Percentiles rank a stretch among this genome's conserved stretches.
Evolutionary conservation across 768 basidiomycete species (phyloP).

Genomic region (Cytidiella melzeri): DNA sequence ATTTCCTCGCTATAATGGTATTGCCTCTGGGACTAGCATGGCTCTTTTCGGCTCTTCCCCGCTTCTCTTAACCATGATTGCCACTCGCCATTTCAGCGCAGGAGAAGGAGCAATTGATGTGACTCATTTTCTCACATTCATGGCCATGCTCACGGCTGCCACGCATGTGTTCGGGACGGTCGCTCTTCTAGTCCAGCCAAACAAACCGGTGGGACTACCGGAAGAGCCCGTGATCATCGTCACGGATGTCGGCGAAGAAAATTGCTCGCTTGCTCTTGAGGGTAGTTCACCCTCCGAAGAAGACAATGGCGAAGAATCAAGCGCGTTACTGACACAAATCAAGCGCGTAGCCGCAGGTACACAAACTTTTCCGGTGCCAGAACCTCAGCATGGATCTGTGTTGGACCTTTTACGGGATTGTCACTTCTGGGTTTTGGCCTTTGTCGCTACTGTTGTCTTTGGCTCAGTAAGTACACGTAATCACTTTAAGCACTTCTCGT

Average conservation of each 20-base stretch:
- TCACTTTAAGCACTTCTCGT: background rate
- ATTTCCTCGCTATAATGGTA: slow-evolving; percentile 60
- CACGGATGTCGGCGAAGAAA: background rate
- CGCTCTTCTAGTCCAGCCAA: slow-evolving; percentile 24
- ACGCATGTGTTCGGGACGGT: slow-evolving; percentile 49
- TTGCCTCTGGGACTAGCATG: slow-evolving; percentile 61
- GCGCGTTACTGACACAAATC: slow-evolving; percentile 26
- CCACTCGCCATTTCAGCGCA: slow-evolving; percentile 54
- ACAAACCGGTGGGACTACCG: background rate
- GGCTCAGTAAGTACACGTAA: slow-evolving; percentile 56
- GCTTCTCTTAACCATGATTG: slow-evolving; percentile 60
- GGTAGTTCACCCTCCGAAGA: slow-evolving; percentile 10
- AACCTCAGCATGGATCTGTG: slow-evolving; percentile 27
- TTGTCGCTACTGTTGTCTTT: slow-evolving; percentile 47
- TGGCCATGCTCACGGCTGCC: slow-evolving; percentile 47
- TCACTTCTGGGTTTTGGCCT: slow-evolving; percentile 59
- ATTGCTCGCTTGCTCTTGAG: background rate
- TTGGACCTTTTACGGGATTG: slow-evolving; percentile 45
- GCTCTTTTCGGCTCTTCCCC: slow-evolving; percentile 81
- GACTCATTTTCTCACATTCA: slow-evolving; percentile 47
- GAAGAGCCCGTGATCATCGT: background rate
- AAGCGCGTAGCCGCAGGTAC: slow-evolving; percentile 15
- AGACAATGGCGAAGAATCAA: slow-evolving; percentile 10
- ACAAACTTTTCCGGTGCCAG: slow-evolving; percentile 20
- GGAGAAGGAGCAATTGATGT: slow-evolving; percentile 38